Evolutionary conservation across 2,329 filamentous ascomycete species (phyloP), one percentile per base, ranked within the genome.

Genomic region (Fusarium marasasianum): DNA sequence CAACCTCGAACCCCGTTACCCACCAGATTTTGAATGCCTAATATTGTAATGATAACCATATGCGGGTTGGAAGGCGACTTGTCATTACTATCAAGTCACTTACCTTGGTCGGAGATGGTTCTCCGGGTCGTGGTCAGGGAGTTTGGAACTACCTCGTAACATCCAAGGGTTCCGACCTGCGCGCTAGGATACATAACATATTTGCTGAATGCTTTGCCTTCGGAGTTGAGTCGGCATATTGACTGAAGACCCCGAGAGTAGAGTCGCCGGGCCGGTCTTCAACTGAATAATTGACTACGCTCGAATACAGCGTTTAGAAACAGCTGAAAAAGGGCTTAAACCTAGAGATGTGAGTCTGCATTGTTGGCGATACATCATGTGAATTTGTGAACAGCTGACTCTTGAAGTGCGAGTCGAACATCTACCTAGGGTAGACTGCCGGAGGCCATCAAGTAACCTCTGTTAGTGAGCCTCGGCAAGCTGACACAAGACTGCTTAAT

Each of bases 401-500:
- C 17, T 44, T 33, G 11, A 33, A 58, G 14, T 29, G 8, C 7
- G 20, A 31, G 12, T 62, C 67, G 50, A 50, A 62, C 55, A 51
- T 78, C 22, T 37, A 37, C 35, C 35, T 35, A 78, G 75, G 75
- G 75, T 78, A 78, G 35, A 44, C 41, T 4, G 3, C 26, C 14
- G 20, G 3, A 29, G 35, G n/a, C 20, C 59, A 59, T 72, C 57
- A 75, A 75, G 55, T 60, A 45, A 45, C 35, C 38, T 33, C 31
- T 47, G 75, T 73, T 73, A 79, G 66, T 58, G 57, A 63, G 68
- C 43, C 61, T 53, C 53, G 47, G 70, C 47, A 65, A 76, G 66
- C 26, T 17, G 45, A 41, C 33, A 51, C 20, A 26, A n/a, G 18
- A 40, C 45, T 75, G 74, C 76, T 77, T 79, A 77, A 78, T 71